Conservation (phyloP, 2,329 filamentous ascomycete genomes). For the Sphaerulina musiva region DNA sequence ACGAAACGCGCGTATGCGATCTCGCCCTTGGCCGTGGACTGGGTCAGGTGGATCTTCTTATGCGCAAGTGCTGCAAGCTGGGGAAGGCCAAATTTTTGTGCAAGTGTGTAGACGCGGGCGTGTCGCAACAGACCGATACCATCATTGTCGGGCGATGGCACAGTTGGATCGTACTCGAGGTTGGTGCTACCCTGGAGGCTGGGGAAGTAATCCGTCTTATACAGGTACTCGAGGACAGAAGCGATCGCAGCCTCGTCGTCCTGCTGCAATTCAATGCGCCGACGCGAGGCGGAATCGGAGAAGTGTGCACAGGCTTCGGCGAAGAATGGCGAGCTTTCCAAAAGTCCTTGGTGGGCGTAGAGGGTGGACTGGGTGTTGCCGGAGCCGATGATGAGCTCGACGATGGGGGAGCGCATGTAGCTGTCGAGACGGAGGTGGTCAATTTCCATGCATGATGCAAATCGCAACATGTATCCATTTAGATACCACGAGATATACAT, state of each 20-base stretch:
- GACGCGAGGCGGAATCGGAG: slow-evolving; percentile 49
- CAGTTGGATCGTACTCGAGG: slow-evolving; percentile 62
- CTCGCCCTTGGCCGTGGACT: slow-evolving; percentile 80
- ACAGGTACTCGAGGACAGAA: slow-evolving; percentile 76
- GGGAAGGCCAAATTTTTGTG: slow-evolving; percentile 63
- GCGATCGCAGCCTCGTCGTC: slow-evolving; percentile 68
- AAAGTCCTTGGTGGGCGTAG: slow-evolving; percentile 71
- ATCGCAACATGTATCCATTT: background rate
- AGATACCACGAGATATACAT: background rate
- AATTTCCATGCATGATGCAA: background rate
- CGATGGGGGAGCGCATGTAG: slow-evolving; percentile 44
- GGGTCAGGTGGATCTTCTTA: slow-evolving; percentile 86
- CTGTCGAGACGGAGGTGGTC: slow-evolving; percentile 26
- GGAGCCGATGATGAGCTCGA: slow-evolving; percentile 42
- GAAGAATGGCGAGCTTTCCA: slow-evolving; percentile 70
- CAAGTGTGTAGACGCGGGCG: slow-evolving; percentile 82
- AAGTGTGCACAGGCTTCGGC: slow-evolving; percentile 57
- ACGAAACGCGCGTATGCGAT: slow-evolving; percentile 88
- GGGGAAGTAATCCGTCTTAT: slow-evolving; percentile 83
- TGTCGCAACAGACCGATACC: slow-evolving; percentile 81
- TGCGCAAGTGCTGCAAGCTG: slow-evolving; percentile 70
- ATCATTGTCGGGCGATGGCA: slow-evolving; percentile 64
- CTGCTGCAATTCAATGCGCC: slow-evolving; percentile 60
- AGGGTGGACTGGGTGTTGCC: slow-evolving; percentile 58
- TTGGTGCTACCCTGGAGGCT: slow-evolving; percentile 51